These are phyloP conservation scores for Malus hybrid DNA, from an alignment of 331 rosid species.

Conservation along the genomic window DNA sequence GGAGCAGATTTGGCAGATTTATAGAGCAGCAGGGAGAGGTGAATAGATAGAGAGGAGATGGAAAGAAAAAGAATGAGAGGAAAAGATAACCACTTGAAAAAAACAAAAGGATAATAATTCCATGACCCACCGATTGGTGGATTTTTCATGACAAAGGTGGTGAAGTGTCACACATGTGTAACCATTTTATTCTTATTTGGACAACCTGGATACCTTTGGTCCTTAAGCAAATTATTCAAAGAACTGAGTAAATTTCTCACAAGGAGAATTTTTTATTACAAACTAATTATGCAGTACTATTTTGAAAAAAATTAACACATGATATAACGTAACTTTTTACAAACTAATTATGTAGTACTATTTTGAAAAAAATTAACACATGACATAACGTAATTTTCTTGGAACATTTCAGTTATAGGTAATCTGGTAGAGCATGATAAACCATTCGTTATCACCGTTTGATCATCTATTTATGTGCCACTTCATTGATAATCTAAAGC, in stretches of 20 bases:
- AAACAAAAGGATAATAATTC: constrained; percentile 12
- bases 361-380: too few species aligned
- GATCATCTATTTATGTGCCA: neutral
- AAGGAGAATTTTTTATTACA: too few species aligned
- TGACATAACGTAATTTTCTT: too few species aligned
- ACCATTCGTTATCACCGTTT: neutral
- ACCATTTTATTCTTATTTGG: neutral
- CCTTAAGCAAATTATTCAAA: neutral
- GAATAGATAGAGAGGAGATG: constrained; percentile 1
- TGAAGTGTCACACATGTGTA: constrained; percentile 44
- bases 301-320: too few species aligned
- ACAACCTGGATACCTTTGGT: constrained; percentile 35
- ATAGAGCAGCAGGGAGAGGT: constrained; percentile 26
- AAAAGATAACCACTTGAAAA: too few species aligned
- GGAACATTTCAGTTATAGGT: too few species aligned
- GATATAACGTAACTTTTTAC: too few species aligned
- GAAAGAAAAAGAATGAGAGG: neutral
- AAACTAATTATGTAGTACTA: too few species aligned
- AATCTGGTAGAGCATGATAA: neutral
- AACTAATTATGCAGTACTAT: too few species aligned
- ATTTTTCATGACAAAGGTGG: constrained; percentile 29
- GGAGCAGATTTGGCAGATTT: constrained; percentile 45
- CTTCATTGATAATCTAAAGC: neutral
- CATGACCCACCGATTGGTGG: constrained; percentile 35
- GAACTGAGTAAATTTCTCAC: too few species aligned